phyloP scores from a whole-genome alignment of 2,329 filamentous ascomycete species.

The Xylariaceae sp. region DNA sequence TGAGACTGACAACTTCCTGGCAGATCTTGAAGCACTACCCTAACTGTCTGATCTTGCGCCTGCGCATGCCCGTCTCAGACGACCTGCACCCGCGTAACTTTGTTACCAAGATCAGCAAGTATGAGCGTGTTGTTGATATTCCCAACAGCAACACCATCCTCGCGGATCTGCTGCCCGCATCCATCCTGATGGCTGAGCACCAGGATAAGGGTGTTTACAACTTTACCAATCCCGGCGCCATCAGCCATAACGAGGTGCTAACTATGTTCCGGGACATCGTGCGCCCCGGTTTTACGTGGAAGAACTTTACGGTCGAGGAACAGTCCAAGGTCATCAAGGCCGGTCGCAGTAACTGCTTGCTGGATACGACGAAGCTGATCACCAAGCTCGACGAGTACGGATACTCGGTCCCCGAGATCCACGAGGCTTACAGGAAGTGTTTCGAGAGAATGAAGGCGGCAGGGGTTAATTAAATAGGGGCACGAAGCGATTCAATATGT shows the following conservation, averaged over 20 bases:
- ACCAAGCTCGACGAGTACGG: conserved; percentile 55
- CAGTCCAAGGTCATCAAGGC: conserved; percentile 64
- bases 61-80: conserved; percentile 65
- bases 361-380: conserved; percentile 58
- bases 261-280: conserved; percentile 58
- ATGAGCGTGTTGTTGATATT: conserved; percentile 61
- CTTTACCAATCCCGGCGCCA: conserved; percentile 65
- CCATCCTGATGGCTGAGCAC: conserved; percentile 56
- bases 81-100: conserved; percentile 63
- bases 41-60: conserved; percentile 58
- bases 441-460: conserved; percentile 59
- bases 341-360: conserved; percentile 59
- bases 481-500: background rate
- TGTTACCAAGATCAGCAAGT: conserved; percentile 63
- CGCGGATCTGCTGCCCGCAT: conserved; percentile 57
- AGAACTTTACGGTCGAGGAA: conserved; percentile 62
- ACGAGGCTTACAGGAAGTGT: conserved; percentile 56
- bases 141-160: conserved; percentile 65
- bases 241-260: conserved; percentile 66
- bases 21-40: conserved; percentile 58
- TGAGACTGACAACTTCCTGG: conserved; percentile 11
- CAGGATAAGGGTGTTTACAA: conserved; percentile 61
- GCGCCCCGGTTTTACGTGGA: conserved; percentile 55
- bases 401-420: conserved; percentile 55
- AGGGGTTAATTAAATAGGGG: conserved; percentile 46